Evolutionary conservation across 768 basidiomycete genomes (phyloP).

Genomic region (Candolleomyces aberdarensis): DNA sequence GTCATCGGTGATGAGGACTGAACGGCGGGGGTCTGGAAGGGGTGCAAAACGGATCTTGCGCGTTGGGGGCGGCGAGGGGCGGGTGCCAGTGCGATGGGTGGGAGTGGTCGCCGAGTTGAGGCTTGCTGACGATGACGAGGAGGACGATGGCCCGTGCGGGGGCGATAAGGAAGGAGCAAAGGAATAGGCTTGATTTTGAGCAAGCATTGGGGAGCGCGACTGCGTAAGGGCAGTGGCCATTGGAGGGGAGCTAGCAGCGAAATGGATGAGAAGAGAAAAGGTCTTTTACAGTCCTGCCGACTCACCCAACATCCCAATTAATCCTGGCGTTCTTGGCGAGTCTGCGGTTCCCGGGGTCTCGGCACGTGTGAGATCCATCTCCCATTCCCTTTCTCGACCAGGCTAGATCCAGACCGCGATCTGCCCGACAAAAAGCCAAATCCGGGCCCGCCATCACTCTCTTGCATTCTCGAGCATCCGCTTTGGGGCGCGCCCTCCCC

Average conservation of each 20-base stretch:
- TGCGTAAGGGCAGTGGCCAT: conserved; percentile 12
- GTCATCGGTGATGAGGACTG: conserved; percentile 40
- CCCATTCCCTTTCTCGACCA: not conserved
- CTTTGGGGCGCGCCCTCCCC: not conserved
- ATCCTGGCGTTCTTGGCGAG: not conserved
- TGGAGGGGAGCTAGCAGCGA: conserved; percentile 5
- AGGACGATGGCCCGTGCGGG: conserved; percentile 9
- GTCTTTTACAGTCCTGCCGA: conserved; percentile 4
- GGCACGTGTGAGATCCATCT: conserved; percentile 1
- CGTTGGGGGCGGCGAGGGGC: conserved; percentile 17
- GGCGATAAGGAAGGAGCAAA: conserved; percentile 6
- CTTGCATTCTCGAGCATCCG: not conserved
- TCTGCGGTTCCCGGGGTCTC: conserved; percentile 4
- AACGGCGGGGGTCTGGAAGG: conserved; percentile 70
- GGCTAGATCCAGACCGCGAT: no score
- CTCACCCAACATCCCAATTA: not conserved
- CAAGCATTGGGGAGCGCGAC: not conserved
- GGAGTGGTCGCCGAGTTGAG: conserved; percentile 11
- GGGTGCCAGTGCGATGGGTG: conserved; percentile 2
- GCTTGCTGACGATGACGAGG: conserved; percentile 11
- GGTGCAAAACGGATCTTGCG: conserved; percentile 75
- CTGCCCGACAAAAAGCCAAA: not conserved
- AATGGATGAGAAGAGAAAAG: conserved; percentile 1
- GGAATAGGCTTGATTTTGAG: not conserved
- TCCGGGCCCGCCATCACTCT: not conserved